Evolutionary conservation across 345 rosid species (phyloP), one percentile per base, ranked within the genome.

Genomic region (Euphorbia lathyris): DNA sequence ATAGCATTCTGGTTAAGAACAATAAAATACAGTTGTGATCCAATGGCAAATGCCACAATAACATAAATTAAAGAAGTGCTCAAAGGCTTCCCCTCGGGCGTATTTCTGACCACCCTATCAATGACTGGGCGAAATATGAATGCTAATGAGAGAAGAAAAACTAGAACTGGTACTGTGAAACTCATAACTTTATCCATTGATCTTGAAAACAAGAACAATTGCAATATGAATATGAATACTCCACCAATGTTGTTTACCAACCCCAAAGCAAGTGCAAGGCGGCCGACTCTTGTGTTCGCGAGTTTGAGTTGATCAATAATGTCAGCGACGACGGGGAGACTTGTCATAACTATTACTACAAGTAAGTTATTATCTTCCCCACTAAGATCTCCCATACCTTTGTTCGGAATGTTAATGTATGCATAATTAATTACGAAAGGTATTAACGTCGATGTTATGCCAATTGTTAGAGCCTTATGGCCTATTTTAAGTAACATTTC

Each of bases 51-150:
- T 16, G 55, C 17, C 50, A 80, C 62, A n/a, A 67, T 66, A 13
- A 11, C 27, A 23, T 70, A 74, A 45, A 80, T 36, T 50, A 30
- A 72, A 0, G 71, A 12, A 32, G 62, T 34, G 52, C 30, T 70
- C 5, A 85, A 61, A 7, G 72, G 73, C 4, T 48, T 67, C 56
- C 79, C 84, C 11, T 74, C 76, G 1, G 76, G 80, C 5, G 86
- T 83, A 8, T 34, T 32, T 50, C 48, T 80, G 14, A 80, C 69
- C 27, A 78, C 65, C 82, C 80, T 67, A 20, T 27, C 30, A 77
- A 85, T 74, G 0, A 22, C 17, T 8, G 78, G 82, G 26, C 83
- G 48, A 23, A 81, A 9, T 1, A 83, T 38, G 58, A 67, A 66
- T 13, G 29, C 26, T 55, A 55, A 23, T 55, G 14, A 7, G 3